phyloP scores from a whole-genome alignment of 495 filamentous ascomycete species.

The Penicillium desertorum region DNA sequence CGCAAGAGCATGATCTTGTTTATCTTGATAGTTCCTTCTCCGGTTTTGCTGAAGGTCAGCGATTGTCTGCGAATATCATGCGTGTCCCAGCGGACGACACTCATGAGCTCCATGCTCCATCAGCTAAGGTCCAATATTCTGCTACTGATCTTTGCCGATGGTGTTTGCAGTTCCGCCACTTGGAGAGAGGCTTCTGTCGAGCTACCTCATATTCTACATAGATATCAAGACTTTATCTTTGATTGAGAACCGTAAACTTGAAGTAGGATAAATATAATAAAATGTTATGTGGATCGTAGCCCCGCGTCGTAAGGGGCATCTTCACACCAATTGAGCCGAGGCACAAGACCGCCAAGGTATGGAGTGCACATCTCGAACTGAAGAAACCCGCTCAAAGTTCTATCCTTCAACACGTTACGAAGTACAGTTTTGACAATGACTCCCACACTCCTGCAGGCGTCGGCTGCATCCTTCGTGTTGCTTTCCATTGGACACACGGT shows the following conservation, averaged over 20 bases:
- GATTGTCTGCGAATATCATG: too few relatives aligned
- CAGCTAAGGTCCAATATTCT: too few relatives aligned
- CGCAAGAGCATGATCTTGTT: too few relatives aligned
- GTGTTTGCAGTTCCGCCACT: too few relatives aligned
- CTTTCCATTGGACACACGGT: slow-evolving; percentile 34
- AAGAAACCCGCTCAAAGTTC: neutral
- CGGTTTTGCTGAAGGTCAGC: too few relatives aligned
- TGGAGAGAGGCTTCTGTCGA: too few relatives aligned
- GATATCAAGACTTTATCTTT: neutral
- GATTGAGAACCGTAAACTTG: neutral
- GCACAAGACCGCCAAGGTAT: neutral
- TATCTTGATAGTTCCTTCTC: too few relatives aligned
- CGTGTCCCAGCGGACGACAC: too few relatives aligned
- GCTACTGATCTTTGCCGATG: too few relatives aligned
- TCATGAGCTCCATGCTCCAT: too few relatives aligned
- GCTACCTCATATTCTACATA: too few relatives aligned
- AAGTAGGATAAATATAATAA: neutral
- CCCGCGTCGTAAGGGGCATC: neutral
- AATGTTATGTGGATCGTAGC: neutral
- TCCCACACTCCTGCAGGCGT: slow-evolving; percentile 28
- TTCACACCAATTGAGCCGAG: slow-evolving; percentile 5
- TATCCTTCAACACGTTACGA: neutral
- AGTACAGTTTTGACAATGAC: slow-evolving; percentile 4
- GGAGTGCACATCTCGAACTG: neutral
- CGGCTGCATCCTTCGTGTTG: slow-evolving; percentile 23